These are phyloP conservation scores for Penicillium paxilli DNA, from an alignment of 495 filamentous ascomycete species.

Conservation along the genomic window DNA sequence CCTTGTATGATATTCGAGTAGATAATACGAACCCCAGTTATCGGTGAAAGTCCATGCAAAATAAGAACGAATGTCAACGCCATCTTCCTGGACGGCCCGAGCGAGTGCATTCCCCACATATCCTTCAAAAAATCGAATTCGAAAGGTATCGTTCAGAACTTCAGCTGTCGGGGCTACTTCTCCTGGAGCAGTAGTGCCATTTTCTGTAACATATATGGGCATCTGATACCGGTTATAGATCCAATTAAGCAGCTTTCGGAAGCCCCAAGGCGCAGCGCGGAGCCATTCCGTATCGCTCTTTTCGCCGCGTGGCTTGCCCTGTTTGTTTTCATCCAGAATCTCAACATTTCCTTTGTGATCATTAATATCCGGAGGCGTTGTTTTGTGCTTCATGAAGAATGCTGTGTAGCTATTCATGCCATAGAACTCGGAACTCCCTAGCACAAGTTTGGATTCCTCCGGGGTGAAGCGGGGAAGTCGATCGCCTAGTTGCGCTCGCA, in stretches of 20 bases:
- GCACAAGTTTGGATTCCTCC: slow-evolving; percentile 41
- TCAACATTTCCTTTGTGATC: slow-evolving; percentile 49
- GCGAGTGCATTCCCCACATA: slow-evolving; percentile 46
- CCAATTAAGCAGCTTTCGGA: slow-evolving; percentile 47
- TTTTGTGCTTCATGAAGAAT: slow-evolving; percentile 44
- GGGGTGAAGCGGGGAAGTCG: slow-evolving; percentile 44
- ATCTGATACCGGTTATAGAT: slow-evolving; percentile 41
- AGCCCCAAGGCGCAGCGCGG: slow-evolving; percentile 39
- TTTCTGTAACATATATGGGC: slow-evolving; percentile 53
- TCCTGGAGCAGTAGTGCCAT: slow-evolving; percentile 48
- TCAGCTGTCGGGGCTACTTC: slow-evolving; percentile 40
- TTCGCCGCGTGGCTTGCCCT: slow-evolving; percentile 42
- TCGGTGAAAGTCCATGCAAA: slow-evolving; percentile 52
- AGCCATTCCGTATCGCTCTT: slow-evolving; percentile 51
- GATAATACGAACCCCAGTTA: slow-evolving; percentile 39
- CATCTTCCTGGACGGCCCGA: slow-evolving; percentile 42
- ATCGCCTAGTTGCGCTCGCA: slow-evolving; percentile 50
- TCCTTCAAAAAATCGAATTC: slow-evolving; percentile 44
- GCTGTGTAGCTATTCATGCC: slow-evolving; percentile 54
- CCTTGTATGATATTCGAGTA: too few species aligned
- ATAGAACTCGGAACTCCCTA: slow-evolving; percentile 51
- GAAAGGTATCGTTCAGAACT: slow-evolving; percentile 43
- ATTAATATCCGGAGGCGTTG: slow-evolving; percentile 37
- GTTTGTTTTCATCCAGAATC: slow-evolving; percentile 43
- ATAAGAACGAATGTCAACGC: slow-evolving; percentile 47